Percentiles rank a stretch among this genome's conserved stretches.
These are phyloP conservation scores for Graphilbum sp. DNA, from an alignment of 2,329 filamentous ascomycete genomes.

Conservation along the genomic window DNA sequence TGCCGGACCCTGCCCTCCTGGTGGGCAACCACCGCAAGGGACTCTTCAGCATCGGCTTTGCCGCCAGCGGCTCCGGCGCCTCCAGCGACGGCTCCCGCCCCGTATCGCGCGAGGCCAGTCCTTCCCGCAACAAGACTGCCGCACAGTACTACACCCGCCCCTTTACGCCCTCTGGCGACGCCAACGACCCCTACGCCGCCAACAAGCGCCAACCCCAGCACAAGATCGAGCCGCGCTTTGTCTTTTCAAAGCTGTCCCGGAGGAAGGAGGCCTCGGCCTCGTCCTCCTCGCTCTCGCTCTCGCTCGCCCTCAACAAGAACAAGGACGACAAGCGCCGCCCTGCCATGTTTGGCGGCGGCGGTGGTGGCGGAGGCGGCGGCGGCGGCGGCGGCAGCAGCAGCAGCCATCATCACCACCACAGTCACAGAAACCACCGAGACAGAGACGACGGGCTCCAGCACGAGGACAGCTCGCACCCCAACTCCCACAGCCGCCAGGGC, in stretches of 20 bases:
- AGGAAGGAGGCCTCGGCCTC: slow-evolving; percentile 49
- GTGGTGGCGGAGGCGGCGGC: too few species aligned
- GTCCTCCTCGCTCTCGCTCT: slow-evolving; percentile 31
- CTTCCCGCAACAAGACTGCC: slow-evolving; percentile 42
- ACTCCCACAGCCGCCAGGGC: slow-evolving; percentile 41
- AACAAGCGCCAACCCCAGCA: slow-evolving; percentile 57
- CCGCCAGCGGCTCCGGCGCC: slow-evolving; percentile 16
- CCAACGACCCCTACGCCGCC: slow-evolving; percentile 76
- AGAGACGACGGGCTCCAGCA: slow-evolving; percentile 24
- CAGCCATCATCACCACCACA: slow-evolving; percentile 21
- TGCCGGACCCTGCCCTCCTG: slow-evolving; percentile 11
- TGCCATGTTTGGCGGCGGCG: slow-evolving; percentile 21
- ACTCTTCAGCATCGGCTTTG: slow-evolving; percentile 33
- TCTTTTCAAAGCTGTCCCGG: slow-evolving; percentile 64
- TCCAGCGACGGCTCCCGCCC: slow-evolving; percentile 31
- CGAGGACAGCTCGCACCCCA: slow-evolving; percentile 25
- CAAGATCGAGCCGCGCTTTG: slow-evolving; percentile 62
- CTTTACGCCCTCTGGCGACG: slow-evolving; percentile 63
- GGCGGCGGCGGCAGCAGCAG: too few species aligned
- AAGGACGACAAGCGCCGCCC: slow-evolving; percentile 35
- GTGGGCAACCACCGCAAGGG: slow-evolving; percentile 30
- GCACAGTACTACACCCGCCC: slow-evolving; percentile 53
- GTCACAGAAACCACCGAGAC: slow-evolving; percentile 21
- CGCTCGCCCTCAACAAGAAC: slow-evolving; percentile 27
- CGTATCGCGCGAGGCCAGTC: slow-evolving; percentile 44